These are phyloP conservation scores for Plasmodium coatneyi DNA, from an alignment of 169 alveolate genomes.

Conservation along the genomic window DNA sequence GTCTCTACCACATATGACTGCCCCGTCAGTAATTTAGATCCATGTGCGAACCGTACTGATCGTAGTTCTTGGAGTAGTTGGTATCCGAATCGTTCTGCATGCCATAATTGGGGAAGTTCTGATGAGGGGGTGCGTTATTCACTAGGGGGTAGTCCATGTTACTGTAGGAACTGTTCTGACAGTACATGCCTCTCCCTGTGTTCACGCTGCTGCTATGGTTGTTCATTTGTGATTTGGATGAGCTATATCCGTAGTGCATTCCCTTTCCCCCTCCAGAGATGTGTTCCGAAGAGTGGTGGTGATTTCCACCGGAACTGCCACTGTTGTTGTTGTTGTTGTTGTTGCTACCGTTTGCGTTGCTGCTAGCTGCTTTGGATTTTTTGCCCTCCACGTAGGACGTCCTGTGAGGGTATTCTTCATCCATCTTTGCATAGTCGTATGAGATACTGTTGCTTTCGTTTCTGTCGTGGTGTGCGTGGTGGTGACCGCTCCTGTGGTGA, in stretches of 20 bases:
- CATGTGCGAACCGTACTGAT: constrained; percentile 1
- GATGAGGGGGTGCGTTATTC: neutral
- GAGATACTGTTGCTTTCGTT: neutral
- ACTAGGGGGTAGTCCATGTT: constrained; percentile 10
- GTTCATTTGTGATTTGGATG: neutral
- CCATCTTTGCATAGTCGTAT: neutral
- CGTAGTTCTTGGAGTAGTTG: constrained; percentile 17
- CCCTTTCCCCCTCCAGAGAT: neutral
- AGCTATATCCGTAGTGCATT: neutral
- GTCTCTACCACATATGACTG: too few species aligned
- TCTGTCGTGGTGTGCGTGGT: neutral
- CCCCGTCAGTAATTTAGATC: constrained; percentile 25
- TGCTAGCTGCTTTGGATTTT: neutral
- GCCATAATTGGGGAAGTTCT: constrained; percentile 17
- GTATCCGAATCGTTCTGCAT: constrained; percentile 34
- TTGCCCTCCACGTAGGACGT: neutral
- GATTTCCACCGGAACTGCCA: neutral
- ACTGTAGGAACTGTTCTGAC: neutral
- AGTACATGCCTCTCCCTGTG: neutral
- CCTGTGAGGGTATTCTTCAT: neutral
- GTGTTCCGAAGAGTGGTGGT: neutral
- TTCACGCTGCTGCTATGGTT: neutral
- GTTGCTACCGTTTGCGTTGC: neutral
- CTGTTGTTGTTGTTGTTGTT: neutral
- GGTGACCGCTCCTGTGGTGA: too few species aligned